Conservation (phyloP, 768 basidiomycete species). For the Boletus edulis region DNA sequence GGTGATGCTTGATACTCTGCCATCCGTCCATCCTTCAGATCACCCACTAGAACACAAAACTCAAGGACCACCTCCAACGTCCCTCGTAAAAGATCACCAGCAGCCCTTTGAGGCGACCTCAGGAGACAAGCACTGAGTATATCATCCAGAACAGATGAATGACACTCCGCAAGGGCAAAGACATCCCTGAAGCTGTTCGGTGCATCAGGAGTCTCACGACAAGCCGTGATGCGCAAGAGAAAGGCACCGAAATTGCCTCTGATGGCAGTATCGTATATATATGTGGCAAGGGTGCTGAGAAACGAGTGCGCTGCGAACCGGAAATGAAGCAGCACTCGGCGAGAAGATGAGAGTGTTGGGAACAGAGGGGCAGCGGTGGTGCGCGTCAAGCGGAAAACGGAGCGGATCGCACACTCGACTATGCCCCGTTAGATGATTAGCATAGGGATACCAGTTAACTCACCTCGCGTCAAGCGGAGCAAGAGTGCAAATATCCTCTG, state of each 20-base stretch:
- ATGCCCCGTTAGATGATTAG: slow-evolving; percentile 2
- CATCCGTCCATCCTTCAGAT: slow-evolving; percentile 49
- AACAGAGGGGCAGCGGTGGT: slow-evolving; percentile 47
- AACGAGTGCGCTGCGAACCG: slow-evolving; percentile 75
- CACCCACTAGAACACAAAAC: slow-evolving; percentile 63
- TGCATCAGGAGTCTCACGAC: slow-evolving; percentile 19
- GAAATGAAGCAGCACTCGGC: slow-evolving; percentile 60
- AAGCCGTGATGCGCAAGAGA: slow-evolving; percentile 39
- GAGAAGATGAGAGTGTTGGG: slow-evolving; percentile 51
- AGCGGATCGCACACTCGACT: slow-evolving; percentile 69
- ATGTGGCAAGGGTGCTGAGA: slow-evolving; percentile 60
- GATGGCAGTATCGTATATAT: slow-evolving; percentile 82
- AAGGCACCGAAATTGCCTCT: slow-evolving; percentile 74
- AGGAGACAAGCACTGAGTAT: slow-evolving; percentile 76
- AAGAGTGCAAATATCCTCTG: slow-evolving; percentile 81
- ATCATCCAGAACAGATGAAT: slow-evolving; percentile 68
- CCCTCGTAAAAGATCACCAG: slow-evolving; percentile 62
- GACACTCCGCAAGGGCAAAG: slow-evolving; percentile 65
- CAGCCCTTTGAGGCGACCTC: slow-evolving; percentile 61
- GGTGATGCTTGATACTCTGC: slow-evolving; percentile 66
- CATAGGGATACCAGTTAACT: slow-evolving; percentile 9
- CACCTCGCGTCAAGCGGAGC: slow-evolving; percentile 76
- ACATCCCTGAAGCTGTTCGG: slow-evolving; percentile 56
- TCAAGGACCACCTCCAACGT: slow-evolving; percentile 66
- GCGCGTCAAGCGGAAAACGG: slow-evolving; percentile 64